These are phyloP conservation scores for Cercospora sesami DNA, from an alignment of 2,329 filamentous ascomycete genomes.

Conservation along the genomic window DNA sequence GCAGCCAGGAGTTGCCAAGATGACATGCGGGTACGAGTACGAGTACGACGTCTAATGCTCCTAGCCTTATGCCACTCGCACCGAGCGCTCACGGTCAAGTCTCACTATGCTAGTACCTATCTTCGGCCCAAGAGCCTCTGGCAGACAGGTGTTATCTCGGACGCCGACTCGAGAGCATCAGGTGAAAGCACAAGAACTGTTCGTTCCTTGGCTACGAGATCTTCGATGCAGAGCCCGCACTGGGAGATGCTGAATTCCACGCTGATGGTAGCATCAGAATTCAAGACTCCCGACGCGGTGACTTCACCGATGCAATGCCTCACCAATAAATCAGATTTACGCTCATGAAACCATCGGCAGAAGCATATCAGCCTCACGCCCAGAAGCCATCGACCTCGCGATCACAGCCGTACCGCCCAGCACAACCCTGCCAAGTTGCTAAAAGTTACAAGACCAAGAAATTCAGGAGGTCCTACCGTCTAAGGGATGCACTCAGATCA, in stretches of 20 bases:
- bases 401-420: neutral
- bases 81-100: neutral
- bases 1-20: neutral
- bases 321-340: no score
- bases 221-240: neutral
- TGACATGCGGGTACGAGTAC: neutral
- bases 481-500: neutral
- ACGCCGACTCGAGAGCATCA: neutral
- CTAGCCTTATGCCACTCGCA: neutral
- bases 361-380: neutral
- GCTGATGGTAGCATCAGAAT: no score
- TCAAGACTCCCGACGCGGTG: no score
- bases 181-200: neutral
- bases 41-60: neutral
- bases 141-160: neutral
- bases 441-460: neutral
- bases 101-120: neutral
- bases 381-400: neutral
- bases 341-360: no score
- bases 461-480: neutral
- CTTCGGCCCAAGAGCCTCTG: neutral
- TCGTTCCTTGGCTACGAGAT: neutral
- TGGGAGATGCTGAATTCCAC: neutral
- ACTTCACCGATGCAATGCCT: no score
- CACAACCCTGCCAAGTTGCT: neutral